Evolutionary conservation across 768 basidiomycete genomes (phyloP), one percentile per base, ranked within the genome.

Genomic region (Xanthoconium stramineum): DNA sequence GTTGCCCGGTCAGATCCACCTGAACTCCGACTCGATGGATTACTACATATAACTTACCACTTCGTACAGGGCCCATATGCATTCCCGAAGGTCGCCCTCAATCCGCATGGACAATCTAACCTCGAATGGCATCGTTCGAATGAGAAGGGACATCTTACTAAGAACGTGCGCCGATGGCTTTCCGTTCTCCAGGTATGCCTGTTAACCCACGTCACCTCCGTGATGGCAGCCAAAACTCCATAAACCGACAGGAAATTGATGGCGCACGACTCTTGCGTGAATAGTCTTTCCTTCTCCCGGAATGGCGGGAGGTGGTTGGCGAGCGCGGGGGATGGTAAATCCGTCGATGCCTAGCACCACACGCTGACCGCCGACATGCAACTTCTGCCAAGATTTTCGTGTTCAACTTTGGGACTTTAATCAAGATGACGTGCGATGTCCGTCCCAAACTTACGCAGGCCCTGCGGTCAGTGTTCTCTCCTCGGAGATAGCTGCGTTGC

Each of bases 401-500:
- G 74, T 86, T 37, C 75, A 76, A 60, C 69, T 88, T 17, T 88
- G 86, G 86, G 83, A 88, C 63, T 83, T 88, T 58, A 74, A 87
- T 60, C 80, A 84, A 60, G 82, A 84, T 9, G 75, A 84, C 52
- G 67, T 84, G 39, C 65, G 62, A 38, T 60, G 54, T 32, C 78
- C 84, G 19, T 75, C 74, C 29, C 69, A 64, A 49, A 70, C 75
- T 3, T 75, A 82, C 50, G 61, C 63, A 28, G 84, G 85, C 1
- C 83, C 82, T n/a, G 44, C 50, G 6, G 73, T 74, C 52, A 55
- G 69, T 54, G 3, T 48, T 24, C 46, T 53, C 43, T 63, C 68
- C 68, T 69, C 68, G 65, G 67, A 70, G 63, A 68, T 67, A 50
- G 35, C 32, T 50, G 43, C 17, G 50, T 15, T 28, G 36, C 47